phyloP scores from a whole-genome alignment of 371 early-diverging fungal genomes.

The Apophysomyces sp. region DNA sequence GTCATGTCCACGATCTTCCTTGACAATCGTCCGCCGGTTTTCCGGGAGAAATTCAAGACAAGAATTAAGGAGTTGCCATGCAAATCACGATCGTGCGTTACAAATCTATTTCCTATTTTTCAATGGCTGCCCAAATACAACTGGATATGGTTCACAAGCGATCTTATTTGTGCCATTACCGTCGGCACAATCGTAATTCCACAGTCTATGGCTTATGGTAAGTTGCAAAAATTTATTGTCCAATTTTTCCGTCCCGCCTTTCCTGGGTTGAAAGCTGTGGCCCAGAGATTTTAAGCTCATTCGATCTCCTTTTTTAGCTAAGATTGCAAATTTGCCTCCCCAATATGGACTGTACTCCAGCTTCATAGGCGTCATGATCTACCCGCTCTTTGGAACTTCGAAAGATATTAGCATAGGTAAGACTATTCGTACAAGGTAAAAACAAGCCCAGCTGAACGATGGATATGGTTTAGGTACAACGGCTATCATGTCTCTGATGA shows the following conservation, averaged over 20 bases:
- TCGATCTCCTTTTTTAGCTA: constrained; percentile 41
- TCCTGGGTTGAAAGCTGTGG: constrained; percentile 14
- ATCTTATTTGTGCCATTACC: constrained; percentile 72
- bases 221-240: background rate
- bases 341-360: constrained; percentile 87
- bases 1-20: background rate
- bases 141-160: constrained; percentile 65
- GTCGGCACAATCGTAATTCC: constrained; percentile 79
- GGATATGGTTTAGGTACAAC: constrained; percentile 55
- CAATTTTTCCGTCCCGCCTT: background rate
- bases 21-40: background rate
- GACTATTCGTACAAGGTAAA: no score
- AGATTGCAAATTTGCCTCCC: constrained; percentile 80
- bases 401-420: constrained; percentile 86
- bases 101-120: constrained; percentile 58
- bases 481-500: constrained; percentile 79
- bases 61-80: constrained; percentile 4
- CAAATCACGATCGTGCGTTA: constrained; percentile 20
- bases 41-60: background rate
- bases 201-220: constrained; percentile 80
- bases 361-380: constrained; percentile 75
- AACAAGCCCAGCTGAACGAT: no score
- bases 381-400: constrained; percentile 80
- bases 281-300: background rate
- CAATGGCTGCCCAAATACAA: constrained; percentile 77